phyloP scores from a whole-genome alignment of 2,329 filamentous ascomycete species.

The Apiospora rasikravindrae region DNA sequence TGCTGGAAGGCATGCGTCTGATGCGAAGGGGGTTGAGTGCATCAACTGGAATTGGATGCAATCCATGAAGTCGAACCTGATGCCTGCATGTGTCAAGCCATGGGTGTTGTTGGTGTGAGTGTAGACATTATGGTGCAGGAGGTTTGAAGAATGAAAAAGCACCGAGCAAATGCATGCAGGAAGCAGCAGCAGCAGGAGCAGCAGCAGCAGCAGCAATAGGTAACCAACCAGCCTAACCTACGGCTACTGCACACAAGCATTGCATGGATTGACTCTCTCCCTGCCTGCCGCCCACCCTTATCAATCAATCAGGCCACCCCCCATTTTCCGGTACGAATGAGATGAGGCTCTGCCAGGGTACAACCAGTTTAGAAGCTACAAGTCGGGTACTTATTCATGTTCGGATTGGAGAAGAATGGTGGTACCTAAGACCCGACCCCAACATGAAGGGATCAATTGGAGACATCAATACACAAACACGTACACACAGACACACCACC shows the following conservation, averaged over 20 bases:
- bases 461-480: too few species aligned
- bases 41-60: neutral
- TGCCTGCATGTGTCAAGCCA: slow-evolving; percentile 3
- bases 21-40: neutral
- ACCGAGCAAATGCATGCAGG: neutral
- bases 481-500: neutral
- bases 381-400: neutral
- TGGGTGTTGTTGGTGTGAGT: neutral
- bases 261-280: neutral
- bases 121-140: neutral
- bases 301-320: slow-evolving; percentile 7
- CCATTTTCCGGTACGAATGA: neutral
- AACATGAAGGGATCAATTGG: neutral
- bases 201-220: neutral
- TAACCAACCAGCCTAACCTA: neutral
- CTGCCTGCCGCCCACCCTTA: slow-evolving; percentile 1
- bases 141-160: neutral
- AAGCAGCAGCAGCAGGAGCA: neutral
- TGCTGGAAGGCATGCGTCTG: neutral
- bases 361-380: neutral
- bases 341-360: slow-evolving; percentile 8
- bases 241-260: neutral
- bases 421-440: too few species aligned
- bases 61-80: neutral
- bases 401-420: neutral